Percentiles rank a stretch among this genome's conserved stretches.
These are phyloP conservation scores for Clohesyomyces aquaticus DNA, from an alignment of 495 filamentous ascomycete species.

Conservation along the genomic window DNA sequence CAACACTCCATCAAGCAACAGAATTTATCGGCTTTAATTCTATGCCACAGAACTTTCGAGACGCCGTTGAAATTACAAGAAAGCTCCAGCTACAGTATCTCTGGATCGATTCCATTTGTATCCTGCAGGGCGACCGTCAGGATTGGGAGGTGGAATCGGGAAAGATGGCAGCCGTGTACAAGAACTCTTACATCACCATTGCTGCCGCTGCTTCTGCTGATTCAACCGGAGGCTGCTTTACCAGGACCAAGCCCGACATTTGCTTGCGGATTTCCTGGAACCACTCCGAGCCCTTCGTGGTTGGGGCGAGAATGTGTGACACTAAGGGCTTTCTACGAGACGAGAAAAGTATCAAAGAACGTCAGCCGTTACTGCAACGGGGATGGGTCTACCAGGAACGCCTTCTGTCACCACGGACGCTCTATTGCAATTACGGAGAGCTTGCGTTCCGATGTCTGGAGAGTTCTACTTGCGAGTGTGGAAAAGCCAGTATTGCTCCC, in stretches of 20 bases:
- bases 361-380: not conserved
- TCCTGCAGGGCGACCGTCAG: not conserved
- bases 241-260: not conserved
- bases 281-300: not conserved
- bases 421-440: not conserved
- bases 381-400: not conserved
- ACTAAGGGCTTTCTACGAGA: not conserved
- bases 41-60: not conserved
- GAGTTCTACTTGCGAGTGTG: not conserved
- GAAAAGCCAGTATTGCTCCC: not conserved
- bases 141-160: constrained; percentile 10
- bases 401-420: not conserved
- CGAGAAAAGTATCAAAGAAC: not conserved
- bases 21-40: not conserved
- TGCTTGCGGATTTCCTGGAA: not conserved
- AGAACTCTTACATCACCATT: constrained; percentile 1
- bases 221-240: not conserved
- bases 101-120: constrained; percentile 13
- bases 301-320: not conserved
- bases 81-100: not conserved
- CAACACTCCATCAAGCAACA: not conserved
- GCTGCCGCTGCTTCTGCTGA: constrained; percentile 1
- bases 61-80: not conserved
- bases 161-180: constrained; percentile 14
- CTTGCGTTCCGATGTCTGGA: not conserved